Conservation (phyloP, 1,284 basidiomycete genomes). For the Trichosporon sp. region DNA sequence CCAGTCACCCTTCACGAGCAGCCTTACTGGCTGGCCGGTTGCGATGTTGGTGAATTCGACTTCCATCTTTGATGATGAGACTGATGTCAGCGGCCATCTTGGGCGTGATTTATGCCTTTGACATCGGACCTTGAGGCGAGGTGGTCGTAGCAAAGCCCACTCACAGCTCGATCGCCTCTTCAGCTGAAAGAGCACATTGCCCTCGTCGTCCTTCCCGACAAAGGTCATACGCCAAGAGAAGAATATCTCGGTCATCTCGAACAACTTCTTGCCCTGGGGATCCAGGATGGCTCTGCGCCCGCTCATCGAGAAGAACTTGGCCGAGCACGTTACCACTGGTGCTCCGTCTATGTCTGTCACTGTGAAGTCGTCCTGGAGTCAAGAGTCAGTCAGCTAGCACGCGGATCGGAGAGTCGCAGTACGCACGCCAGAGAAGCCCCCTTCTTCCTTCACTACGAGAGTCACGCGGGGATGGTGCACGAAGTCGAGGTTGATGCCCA, state of each 20-base stretch:
- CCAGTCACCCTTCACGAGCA: constrained; percentile 39
- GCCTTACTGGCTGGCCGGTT: constrained; percentile 22
- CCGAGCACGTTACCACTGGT: constrained; percentile 33
- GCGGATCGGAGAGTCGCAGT: not conserved
- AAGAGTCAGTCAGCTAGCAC: too few species aligned
- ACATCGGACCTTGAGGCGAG: too few species aligned
- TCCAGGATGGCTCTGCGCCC: constrained; percentile 45
- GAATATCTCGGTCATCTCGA: constrained; percentile 36
- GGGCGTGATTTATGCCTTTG: too few species aligned
- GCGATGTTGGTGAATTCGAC: constrained; percentile 35
- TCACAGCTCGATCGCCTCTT: constrained; percentile 32
- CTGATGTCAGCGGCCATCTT: constrained; percentile 20
- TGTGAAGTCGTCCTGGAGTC: constrained; percentile 34
- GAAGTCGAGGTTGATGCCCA: constrained; percentile 2
- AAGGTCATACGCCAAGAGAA: constrained; percentile 32
- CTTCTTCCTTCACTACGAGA: not conserved
- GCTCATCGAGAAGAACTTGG: constrained; percentile 32
- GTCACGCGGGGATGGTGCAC: not conserved
- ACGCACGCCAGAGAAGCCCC: constrained; percentile 38
- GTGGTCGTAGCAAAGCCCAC: too few species aligned
- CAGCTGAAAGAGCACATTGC: constrained; percentile 35
- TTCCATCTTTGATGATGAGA: constrained; percentile 41
- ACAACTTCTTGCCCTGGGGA: constrained; percentile 31
- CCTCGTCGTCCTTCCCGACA: constrained; percentile 30
- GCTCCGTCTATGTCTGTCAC: constrained; percentile 40